phyloP scores from a whole-genome alignment of 345 rosid genomes.

The Camelina neglecta region DNA sequence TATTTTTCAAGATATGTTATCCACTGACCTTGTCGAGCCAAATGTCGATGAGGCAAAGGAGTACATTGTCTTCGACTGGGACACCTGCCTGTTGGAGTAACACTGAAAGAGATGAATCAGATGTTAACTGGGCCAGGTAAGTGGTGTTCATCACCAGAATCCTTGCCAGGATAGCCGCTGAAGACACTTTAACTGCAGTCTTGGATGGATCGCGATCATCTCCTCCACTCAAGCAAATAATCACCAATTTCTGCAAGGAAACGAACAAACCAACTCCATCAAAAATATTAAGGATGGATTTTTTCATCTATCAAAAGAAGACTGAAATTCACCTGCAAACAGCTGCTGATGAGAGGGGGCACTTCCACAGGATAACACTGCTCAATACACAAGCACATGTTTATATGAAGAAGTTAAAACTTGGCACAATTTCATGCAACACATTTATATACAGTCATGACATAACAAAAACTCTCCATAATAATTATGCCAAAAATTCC shows the following conservation, averaged over 20 bases:
- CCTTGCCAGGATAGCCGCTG: conserved; percentile 91
- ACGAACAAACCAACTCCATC: conserved; percentile 27
- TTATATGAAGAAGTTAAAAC: conserved; percentile 20
- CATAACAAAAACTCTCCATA: not conserved
- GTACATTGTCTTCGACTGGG: conserved; percentile 67
- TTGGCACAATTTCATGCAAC: conserved; percentile 15
- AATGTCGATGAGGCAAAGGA: conserved; percentile 84
- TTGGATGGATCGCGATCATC: conserved; percentile 84
- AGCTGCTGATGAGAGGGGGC: conserved; percentile 79
- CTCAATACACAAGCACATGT: conserved; percentile 30
- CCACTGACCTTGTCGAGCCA: conserved; percentile 95
- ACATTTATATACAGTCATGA: conserved; percentile 14
- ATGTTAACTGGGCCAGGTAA: conserved; percentile 84
- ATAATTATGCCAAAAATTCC: conserved; percentile 16
- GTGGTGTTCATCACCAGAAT: conserved; percentile 92
- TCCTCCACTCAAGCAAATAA: conserved; percentile 85
- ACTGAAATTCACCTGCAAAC: conserved; percentile 66
- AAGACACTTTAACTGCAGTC: conserved; percentile 79
- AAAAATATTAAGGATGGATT: conserved; percentile 13
- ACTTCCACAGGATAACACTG: conserved; percentile 92
- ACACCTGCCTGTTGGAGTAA: conserved; percentile 82
- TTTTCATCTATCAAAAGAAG: conserved; percentile 26
- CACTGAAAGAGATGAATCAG: conserved; percentile 75
- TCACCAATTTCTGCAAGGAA: conserved; percentile 71
- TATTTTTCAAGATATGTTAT: conserved; percentile 19